Conservation (phyloP, 2,329 filamentous ascomycete genomes). For the Botrytis elliptica region DNA sequence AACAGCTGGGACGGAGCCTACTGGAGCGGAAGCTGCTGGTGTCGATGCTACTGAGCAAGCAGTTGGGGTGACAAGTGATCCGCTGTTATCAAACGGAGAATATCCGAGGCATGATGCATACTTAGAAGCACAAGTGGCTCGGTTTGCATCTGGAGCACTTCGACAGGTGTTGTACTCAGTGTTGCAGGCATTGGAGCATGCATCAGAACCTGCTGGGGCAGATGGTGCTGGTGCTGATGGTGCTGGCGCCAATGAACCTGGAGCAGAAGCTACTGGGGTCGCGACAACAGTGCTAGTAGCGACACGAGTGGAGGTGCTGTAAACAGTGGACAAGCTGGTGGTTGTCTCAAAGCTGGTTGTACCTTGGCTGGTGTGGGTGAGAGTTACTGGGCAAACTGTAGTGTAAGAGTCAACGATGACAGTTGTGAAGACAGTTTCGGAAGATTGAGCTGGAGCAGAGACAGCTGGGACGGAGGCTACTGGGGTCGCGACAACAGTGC, state of each 20-base stretch:
- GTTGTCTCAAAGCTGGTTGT: constrained; percentile 5
- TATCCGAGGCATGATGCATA: too few relatives aligned
- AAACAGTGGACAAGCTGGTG: constrained; percentile 1
- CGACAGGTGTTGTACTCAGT: too few relatives aligned
- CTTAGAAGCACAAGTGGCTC: too few relatives aligned
- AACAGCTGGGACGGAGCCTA: neutral
- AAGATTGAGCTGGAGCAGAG: neutral
- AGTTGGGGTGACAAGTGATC: too few relatives aligned
- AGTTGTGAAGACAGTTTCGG: neutral
- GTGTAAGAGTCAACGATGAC: neutral
- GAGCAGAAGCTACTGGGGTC: neutral
- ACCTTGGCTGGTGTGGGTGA: neutral
- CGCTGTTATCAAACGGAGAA: too few relatives aligned
- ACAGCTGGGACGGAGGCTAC: neutral
- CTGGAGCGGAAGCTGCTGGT: neutral
- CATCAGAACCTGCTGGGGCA: too few relatives aligned
- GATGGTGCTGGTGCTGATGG: too few relatives aligned
- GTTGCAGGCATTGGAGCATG: too few relatives aligned
- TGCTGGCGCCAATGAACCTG: neutral
- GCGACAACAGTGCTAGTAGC: neutral
- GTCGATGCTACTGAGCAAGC: too few relatives aligned
- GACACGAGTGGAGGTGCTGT: neutral
- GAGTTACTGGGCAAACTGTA: constrained; percentile 5
- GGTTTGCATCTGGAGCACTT: too few relatives aligned
- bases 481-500: neutral